Evolutionary conservation across 2,329 filamentous ascomycete genomes (phyloP).

Genomic region (Claviceps maximensis): DNA sequence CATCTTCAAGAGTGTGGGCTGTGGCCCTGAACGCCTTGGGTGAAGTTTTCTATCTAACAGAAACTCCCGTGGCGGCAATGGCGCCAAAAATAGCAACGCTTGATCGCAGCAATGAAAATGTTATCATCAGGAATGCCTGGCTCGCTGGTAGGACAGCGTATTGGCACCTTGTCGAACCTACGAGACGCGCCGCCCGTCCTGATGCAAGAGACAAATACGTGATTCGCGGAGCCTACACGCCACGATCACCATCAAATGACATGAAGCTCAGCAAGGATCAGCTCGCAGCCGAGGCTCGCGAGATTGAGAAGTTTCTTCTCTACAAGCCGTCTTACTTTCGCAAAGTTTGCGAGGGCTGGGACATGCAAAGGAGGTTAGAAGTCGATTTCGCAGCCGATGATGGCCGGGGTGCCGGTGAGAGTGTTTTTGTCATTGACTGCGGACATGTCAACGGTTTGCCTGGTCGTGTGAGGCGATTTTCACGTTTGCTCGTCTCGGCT

Average conservation of each 20-base stretch:
- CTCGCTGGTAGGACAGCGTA: slow-evolving; percentile 61
- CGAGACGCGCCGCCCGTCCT: slow-evolving; percentile 54
- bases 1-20: slow-evolving; percentile 69
- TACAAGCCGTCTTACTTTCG: slow-evolving; percentile 68
- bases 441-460: slow-evolving; percentile 48
- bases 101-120: slow-evolving; percentile 35
- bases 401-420: slow-evolving; percentile 62
- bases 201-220: slow-evolving; percentile 60
- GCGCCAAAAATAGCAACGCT: slow-evolving; percentile 17
- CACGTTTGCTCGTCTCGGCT: slow-evolving; percentile 18
- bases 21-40: slow-evolving; percentile 87
- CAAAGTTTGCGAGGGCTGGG: slow-evolving; percentile 70
- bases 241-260: slow-evolving; percentile 60
- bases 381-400: slow-evolving; percentile 84
- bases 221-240: slow-evolving; percentile 64
- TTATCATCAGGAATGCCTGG: slow-evolving; percentile 61
- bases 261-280: slow-evolving; percentile 61
- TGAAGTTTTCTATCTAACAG: slow-evolving; percentile 74
- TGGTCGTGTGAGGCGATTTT: slow-evolving; percentile 30
- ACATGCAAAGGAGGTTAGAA: slow-evolving; percentile 75
- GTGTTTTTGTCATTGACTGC: slow-evolving; percentile 59
- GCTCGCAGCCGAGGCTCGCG: slow-evolving; percentile 60
- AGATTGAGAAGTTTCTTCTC: slow-evolving; percentile 64
- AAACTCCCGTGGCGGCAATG: slow-evolving; percentile 42
- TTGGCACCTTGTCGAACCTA: slow-evolving; percentile 72